Conservation (phyloP, 2,329 filamentous ascomycete species). For the Pseudogymnoascus sp. region DNA sequence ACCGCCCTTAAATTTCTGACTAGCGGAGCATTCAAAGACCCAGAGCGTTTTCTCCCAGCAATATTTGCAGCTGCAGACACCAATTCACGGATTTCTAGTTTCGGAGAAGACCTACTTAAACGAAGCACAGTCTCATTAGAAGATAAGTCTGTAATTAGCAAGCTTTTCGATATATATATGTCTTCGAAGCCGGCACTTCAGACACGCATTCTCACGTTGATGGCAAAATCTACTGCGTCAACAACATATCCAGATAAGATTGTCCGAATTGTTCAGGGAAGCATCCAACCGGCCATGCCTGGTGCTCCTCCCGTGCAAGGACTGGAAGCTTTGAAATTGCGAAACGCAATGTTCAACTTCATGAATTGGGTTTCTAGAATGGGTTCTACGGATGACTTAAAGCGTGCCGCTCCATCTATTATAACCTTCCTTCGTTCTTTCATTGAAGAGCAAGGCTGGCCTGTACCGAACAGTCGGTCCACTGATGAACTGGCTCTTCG, state of each 20-base stretch:
- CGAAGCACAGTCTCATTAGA: conserved; percentile 68
- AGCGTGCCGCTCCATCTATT: conserved; percentile 56
- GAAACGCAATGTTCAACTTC: conserved; percentile 75
- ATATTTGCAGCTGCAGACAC: conserved; percentile 74
- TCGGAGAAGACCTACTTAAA: conserved; percentile 86
- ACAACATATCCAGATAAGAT: conserved; percentile 62
- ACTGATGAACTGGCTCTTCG: conserved; percentile 58
- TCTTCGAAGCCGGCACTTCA: conserved; percentile 64
- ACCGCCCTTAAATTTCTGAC: conserved; percentile 63
- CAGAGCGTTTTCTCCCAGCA: conserved; percentile 75
- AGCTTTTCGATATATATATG: conserved; percentile 66
- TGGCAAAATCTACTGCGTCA: conserved; percentile 68
- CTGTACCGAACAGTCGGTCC: conserved; percentile 49
- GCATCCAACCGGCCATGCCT: conserved; percentile 42
- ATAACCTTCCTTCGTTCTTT: conserved; percentile 63
- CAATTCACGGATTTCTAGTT: conserved; percentile 70
- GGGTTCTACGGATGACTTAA: conserved; percentile 52
- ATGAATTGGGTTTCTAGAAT: conserved; percentile 79
- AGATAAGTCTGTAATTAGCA: conserved; percentile 49
- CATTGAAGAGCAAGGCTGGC: conserved; percentile 77
- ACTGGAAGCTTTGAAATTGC: conserved; percentile 64
- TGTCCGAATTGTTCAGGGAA: conserved; percentile 57
- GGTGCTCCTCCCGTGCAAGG: conserved; percentile 26
- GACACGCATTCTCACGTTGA: conserved; percentile 63
- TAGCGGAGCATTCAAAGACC: conserved; percentile 76